These are phyloP conservation scores for Tetratostichococcus sp. DNA, from an alignment of 139 green algal species.

Conservation along the genomic window DNA sequence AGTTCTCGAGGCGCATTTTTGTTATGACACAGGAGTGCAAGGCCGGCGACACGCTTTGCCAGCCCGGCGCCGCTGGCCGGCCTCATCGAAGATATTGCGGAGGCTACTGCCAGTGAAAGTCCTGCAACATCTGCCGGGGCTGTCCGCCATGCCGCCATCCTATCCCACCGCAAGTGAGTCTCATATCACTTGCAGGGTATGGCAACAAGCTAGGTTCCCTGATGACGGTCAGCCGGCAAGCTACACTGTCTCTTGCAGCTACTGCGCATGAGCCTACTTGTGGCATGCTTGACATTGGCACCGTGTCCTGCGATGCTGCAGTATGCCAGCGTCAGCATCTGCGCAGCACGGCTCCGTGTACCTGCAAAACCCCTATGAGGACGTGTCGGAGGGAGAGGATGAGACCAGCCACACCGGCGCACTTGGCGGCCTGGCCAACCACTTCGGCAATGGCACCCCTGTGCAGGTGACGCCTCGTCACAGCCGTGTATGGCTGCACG, in stretches of 20 bases:
- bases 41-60: not conserved
- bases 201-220: too few species aligned
- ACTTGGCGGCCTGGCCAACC: not conserved
- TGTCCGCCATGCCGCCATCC: not conserved
- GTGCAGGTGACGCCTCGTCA: not conserved
- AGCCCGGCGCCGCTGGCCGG: not conserved
- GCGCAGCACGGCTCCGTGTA: constrained; percentile 1
- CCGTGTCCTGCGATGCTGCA: too few species aligned
- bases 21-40: not conserved
- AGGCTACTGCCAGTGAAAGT: not conserved
- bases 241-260: too few species aligned
- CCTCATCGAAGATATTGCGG: not conserved
- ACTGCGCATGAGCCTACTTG: too few species aligned
- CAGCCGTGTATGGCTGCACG: too few species aligned
- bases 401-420: constrained; percentile 23
- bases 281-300: too few species aligned
- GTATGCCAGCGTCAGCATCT: not conserved
- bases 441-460: not conserved
- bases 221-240: too few species aligned
- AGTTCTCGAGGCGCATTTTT: too few species aligned
- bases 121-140: not conserved
- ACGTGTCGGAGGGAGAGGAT: constrained; percentile 13
- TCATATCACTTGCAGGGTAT: too few species aligned
- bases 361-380: not conserved
- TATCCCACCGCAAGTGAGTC: not conserved